A percentile compares a stretch with the other conserved stretches of the same genome.
phyloP scores from a whole-genome alignment of 176 grass and related monocot genomes.

The Oryza australiensis region DNA sequence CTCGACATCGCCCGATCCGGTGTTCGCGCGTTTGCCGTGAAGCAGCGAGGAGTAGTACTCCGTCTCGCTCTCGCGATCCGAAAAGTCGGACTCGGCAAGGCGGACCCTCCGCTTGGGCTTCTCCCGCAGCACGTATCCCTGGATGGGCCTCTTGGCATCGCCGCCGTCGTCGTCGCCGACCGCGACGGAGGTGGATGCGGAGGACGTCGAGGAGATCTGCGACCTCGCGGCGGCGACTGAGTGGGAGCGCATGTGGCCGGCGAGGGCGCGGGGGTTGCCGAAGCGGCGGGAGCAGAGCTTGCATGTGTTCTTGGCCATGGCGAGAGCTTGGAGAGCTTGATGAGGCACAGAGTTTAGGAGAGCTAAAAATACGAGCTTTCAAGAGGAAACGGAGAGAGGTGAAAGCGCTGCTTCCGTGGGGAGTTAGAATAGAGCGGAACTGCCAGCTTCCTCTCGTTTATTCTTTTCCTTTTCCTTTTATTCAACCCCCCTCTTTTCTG shows the following conservation, averaged over 20 bases:
- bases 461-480: slow-evolving; percentile 5
- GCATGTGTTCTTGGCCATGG: slow-evolving; percentile 72
- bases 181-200: slow-evolving; percentile 46
- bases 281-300: slow-evolving; percentile 80
- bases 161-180: slow-evolving; percentile 4
- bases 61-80: slow-evolving; percentile 69
- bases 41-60: slow-evolving; percentile 29
- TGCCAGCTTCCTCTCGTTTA: slow-evolving; percentile 52
- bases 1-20: slow-evolving; percentile 44
- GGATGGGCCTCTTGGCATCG: slow-evolving; percentile 22
- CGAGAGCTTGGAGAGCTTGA: slow-evolving; percentile 38
- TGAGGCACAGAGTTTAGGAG: slow-evolving; percentile 8
- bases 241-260: slow-evolving; percentile 82
- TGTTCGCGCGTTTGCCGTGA: slow-evolving; percentile 35
- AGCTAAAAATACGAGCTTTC: slow-evolving; percentile 47
- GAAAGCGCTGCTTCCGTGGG: slow-evolving; percentile 29
- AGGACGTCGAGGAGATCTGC: slow-evolving; percentile 53
- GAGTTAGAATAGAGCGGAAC: slow-evolving; percentile 50
- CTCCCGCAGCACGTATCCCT: slow-evolving; percentile 50
- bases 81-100: slow-evolving; percentile 59
- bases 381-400: slow-evolving; percentile 28
- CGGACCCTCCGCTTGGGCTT: slow-evolving; percentile 61
- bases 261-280: slow-evolving; percentile 55
- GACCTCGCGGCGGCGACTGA: slow-evolving; percentile 40
- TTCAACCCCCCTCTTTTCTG: neutral